Conservation (phyloP, 352 stramenopile species). For the Lagenidium giganteum region DNA sequence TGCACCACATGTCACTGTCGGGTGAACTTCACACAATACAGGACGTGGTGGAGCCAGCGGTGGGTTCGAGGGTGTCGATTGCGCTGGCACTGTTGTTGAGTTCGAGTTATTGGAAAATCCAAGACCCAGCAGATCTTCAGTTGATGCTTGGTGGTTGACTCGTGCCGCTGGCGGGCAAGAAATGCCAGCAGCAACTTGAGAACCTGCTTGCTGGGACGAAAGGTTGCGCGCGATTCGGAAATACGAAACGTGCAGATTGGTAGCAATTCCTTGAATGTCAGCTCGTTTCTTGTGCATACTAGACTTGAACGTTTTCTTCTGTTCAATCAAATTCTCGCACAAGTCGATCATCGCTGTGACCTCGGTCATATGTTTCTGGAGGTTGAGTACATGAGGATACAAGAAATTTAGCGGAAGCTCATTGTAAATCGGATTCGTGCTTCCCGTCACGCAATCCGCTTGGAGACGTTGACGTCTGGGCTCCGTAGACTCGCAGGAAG, state of each 20-base stretch:
- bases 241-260: conserved; percentile 81
- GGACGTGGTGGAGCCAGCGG: conserved; percentile 9
- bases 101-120: conserved; percentile 17
- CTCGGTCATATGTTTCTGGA: conserved; percentile 56
- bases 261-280: conserved; percentile 77
- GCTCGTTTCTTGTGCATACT: conserved; percentile 77
- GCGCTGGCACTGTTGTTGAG: background rate
- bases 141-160: conserved; percentile 27
- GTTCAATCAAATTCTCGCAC: conserved; percentile 51
- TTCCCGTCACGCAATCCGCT: conserved; percentile 35
- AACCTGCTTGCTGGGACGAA: conserved; percentile 18
- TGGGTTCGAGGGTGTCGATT: conserved; percentile 1
- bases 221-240: conserved; percentile 74
- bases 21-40: conserved; percentile 51
- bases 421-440: conserved; percentile 35
- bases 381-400: conserved; percentile 62
- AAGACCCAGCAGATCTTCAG: conserved; percentile 51
- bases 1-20: conserved; percentile 74
- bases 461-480: conserved; percentile 25
- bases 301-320: conserved; percentile 83
- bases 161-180: conserved; percentile 6
- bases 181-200: conserved; percentile 1
- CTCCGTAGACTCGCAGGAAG: too few relatives aligned
- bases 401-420: conserved; percentile 69
- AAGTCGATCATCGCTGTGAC: conserved; percentile 68